Percentiles rank a stretch among this genome's conserved stretches.
Evolutionary conservation across 139 green algal genomes (phyloP).

Genomic region (Prasinococcaceae sp.): DNA sequence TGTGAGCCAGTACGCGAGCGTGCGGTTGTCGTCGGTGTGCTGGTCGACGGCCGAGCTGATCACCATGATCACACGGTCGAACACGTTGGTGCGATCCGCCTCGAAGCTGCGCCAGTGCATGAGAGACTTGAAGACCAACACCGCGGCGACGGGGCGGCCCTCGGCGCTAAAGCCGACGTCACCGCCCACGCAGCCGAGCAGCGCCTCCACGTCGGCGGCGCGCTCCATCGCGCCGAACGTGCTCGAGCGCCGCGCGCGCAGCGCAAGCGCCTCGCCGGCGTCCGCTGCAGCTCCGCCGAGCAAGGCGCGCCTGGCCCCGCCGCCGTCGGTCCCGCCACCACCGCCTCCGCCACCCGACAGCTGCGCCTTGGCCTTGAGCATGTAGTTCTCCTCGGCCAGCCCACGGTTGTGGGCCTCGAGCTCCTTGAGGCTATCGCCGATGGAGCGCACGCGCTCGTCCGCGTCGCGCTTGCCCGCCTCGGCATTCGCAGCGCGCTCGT

Average conservation of each 20-base stretch:
- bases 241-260: not conserved
- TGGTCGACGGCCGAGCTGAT: slow-evolving; percentile 58
- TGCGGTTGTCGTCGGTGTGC: slow-evolving; percentile 56
- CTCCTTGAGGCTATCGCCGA: too few relatives aligned
- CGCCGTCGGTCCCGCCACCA: not conserved
- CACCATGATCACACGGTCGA: slow-evolving; percentile 84
- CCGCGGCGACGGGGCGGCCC: slow-evolving; percentile 64
- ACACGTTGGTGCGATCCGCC: slow-evolving; percentile 82
- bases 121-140: slow-evolving; percentile 73
- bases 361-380: not conserved
- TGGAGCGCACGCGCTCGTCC: too few relatives aligned
- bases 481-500: slow-evolving; percentile 8
- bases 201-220: slow-evolving; percentile 11
- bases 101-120: slow-evolving; percentile 79
- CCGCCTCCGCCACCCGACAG: slow-evolving; percentile 4
- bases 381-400: slow-evolving; percentile 21
- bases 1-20: slow-evolving; percentile 85
- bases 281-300: slow-evolving; percentile 1
- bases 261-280: not conserved
- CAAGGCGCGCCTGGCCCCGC: too few relatives aligned
- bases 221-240: not conserved
- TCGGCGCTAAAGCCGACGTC: slow-evolving; percentile 61
- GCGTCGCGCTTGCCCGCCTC: slow-evolving; percentile 8
- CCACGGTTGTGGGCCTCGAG: not conserved
- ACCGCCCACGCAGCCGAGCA: not conserved